Conservation (phyloP, 768 basidiomycete genomes). For the Russula vinacea region DNA sequence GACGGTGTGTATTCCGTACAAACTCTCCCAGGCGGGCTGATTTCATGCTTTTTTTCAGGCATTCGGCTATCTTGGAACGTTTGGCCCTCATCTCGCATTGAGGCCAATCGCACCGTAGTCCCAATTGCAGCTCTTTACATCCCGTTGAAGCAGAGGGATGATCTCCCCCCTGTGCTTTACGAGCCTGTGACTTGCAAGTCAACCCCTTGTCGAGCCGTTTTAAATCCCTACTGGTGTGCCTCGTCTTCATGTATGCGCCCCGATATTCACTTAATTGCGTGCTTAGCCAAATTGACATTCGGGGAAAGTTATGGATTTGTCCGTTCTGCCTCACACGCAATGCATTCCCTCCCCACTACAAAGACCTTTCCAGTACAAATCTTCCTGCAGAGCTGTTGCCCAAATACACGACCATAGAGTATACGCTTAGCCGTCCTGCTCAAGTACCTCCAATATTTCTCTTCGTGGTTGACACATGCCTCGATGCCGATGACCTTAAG, state of each 20-base stretch:
- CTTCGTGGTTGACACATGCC: conserved; percentile 95
- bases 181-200: conserved; percentile 99
- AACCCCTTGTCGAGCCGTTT: conserved; percentile 85
- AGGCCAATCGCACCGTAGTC: conserved; percentile 95
- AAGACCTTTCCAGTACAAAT: conserved; percentile 96
- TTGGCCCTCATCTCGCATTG: conserved; percentile 97
- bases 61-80: conserved; percentile 98
- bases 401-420: conserved; percentile 99
- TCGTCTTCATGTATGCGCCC: conserved; percentile 5
- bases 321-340: conserved; percentile 97
- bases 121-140: conserved; percentile 98
- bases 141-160: conserved; percentile 89
- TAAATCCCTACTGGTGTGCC: conserved; percentile 93
- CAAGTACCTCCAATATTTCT: conserved; percentile 95
- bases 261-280: conserved; percentile 16
- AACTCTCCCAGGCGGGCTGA: neutral
- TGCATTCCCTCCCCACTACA: conserved; percentile 97
- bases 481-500: conserved; percentile 94
- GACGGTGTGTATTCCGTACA: conserved; percentile 60
- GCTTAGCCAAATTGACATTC: conserved; percentile 92
- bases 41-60: conserved; percentile 46
- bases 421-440: conserved; percentile 89
- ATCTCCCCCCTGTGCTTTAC: conserved; percentile 93
- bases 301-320: conserved; percentile 99
- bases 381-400: conserved; percentile 93